A percentile compares a stretch with the other conserved stretches of the same genome.
Evolutionary conservation across 192 early-diverging fungal species (phyloP).

Genomic region (Allomyces macrogynus): DNA sequence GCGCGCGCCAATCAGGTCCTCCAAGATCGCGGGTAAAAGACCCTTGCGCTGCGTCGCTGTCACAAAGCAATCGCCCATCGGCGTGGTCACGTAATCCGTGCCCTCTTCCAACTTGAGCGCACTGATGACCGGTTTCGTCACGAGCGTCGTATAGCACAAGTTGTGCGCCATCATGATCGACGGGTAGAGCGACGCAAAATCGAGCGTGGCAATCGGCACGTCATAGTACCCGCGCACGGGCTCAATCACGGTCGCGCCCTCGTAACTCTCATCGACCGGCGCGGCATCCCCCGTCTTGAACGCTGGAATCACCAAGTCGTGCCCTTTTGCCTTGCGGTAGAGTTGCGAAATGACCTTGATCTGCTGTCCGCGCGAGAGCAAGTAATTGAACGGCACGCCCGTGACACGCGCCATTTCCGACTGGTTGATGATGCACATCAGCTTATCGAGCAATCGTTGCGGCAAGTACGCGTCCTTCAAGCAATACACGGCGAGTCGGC

Average conservation of each 20-base stretch:
- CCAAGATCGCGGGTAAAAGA: slow-evolving; percentile 68
- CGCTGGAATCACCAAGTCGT: slow-evolving; percentile 76
- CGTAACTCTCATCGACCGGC: slow-evolving; percentile 59
- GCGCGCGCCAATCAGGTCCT: slow-evolving; percentile 72
- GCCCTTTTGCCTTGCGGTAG: slow-evolving; percentile 59
- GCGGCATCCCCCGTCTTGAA: slow-evolving; percentile 48
- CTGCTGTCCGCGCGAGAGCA: slow-evolving; percentile 85
- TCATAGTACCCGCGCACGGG: slow-evolving; percentile 84
- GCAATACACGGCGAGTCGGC: slow-evolving; percentile 89
- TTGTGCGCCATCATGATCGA: slow-evolving; percentile 99
- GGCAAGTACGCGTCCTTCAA: slow-evolving; percentile 93
- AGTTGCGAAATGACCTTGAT: slow-evolving; percentile 97
- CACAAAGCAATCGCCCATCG: slow-evolving; percentile 80
- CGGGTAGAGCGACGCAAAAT: slow-evolving; percentile 95
- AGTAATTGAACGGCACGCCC: slow-evolving; percentile 84
- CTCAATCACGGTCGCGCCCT: slow-evolving; percentile 93
- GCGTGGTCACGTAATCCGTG: slow-evolving; percentile 72
- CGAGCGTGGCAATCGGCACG: slow-evolving; percentile 87
- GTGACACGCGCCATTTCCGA: slow-evolving; percentile 98
- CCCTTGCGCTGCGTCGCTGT: slow-evolving; percentile 52
- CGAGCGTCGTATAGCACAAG: slow-evolving; percentile 83
- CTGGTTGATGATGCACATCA: slow-evolving; percentile 91
- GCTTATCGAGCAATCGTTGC: slow-evolving; percentile 81
- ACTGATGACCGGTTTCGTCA: slow-evolving; percentile 34
- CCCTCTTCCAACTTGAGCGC: slow-evolving; percentile 44